phyloP scores from a whole-genome alignment of 176 grass and related monocot species.

The Carex kokanica region DNA sequence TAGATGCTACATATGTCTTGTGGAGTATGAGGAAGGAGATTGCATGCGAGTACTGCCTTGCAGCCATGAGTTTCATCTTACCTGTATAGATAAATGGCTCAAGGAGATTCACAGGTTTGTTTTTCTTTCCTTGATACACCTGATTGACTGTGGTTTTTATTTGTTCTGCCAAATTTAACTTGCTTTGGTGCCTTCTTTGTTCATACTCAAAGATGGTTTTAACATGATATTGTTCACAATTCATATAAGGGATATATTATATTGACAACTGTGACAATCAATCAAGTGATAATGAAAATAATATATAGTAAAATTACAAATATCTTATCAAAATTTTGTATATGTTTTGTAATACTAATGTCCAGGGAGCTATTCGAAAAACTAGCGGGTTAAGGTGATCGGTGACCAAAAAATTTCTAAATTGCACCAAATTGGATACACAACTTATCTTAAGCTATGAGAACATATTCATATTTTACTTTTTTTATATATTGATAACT shows the following conservation, averaged over 20 bases:
- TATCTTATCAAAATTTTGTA: no score
- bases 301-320: no score
- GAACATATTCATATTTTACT: no score
- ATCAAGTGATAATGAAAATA: no score
- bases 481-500: no score
- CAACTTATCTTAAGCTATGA: no score
- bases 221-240: not conserved
- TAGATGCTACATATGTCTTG: conserved; percentile 94
- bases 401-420: no score
- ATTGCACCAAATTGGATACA: no score
- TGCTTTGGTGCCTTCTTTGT: not conserved
- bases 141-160: not conserved
- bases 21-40: conserved; percentile 98
- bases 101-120: conserved; percentile 98
- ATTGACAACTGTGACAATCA: no score
- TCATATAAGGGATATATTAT: not conserved
- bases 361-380: no score
- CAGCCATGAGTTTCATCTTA: conserved; percentile 94
- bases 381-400: no score
- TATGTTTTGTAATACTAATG: no score
- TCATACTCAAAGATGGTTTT: not conserved
- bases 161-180: not conserved
- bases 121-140: not conserved
- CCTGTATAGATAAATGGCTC: conserved; percentile 99
- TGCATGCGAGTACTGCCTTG: conserved; percentile 78